Evolutionary conservation across 805 yeast species (phyloP), one percentile per base, ranked within the genome.

Genomic region (Saturnispora ahearnii): DNA sequence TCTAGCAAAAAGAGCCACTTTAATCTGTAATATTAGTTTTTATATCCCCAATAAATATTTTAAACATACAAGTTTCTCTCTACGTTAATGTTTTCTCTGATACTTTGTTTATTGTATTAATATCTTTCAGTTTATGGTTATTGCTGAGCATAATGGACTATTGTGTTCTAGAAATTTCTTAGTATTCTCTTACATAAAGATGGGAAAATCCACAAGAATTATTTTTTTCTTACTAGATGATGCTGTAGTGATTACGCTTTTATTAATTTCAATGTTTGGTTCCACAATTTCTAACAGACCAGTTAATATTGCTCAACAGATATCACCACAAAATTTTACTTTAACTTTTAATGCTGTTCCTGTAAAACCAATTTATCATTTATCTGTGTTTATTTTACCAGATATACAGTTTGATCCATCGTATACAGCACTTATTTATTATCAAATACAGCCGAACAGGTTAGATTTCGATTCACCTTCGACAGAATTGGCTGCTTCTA

Each of bases 381-480:
- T 93, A 37, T 85, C 96, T 0, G 71, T 93, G 4, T 93, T 93
- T 63, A 68, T 90, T 45, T 73, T 93, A 1, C 99, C 99, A 0
- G 87, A 87, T 54, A 77, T 85, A 4, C 80, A 77, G 37, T 70
- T 78, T 46, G 96, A 90, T 49, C 76, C 78, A 1, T 76, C 76
- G 44, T 84, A 73, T 57, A 80, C 91, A 1, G 98, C 97, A 0
- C 73, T 91, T 40, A 87, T 93, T 2, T 93, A 84, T 65, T 91
- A 88, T 66, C 96, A 91, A 62, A 68, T 90, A 47, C 89, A 90
- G 12, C 71, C 74, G 9, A 67, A 73, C 46, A 74, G 72, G n/a
- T 51, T 65, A 22, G 44, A 32, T n/a, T 41, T 48, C 10, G 9
- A 45, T 4, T 36, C 32, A 15, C 40, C 44, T 5, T 26, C 46